Evolutionary conservation across 352 stramenopile species (phyloP), one percentile per base, ranked within the genome.

Genomic region (Phytopythium helicoides): DNA sequence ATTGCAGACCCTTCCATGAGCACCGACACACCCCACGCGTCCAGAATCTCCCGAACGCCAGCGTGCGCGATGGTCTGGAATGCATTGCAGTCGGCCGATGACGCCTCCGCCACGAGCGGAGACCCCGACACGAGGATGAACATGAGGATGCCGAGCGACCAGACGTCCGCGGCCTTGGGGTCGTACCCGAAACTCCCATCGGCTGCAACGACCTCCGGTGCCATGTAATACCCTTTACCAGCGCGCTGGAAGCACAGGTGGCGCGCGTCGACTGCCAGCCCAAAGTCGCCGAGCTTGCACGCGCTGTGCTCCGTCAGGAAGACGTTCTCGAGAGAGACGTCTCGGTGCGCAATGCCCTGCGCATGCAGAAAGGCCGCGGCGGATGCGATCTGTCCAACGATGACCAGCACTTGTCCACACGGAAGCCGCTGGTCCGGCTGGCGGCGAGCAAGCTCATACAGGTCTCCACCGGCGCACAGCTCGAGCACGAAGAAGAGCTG

Each of bases 321-420:
- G 22, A 86, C 57, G 57, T 83, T 83, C 34, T 83, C 73, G 9
- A 84, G 57, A 21, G 70, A 81, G 9, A 84, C n/a, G 48, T 84
- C 73, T 3, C 67, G 66, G 47, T 84, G 73, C 23, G 73, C 72
- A 33, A 73, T 48, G 9, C 39, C 52, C 35, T 59, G 44, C 6
- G 36, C 47, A 37, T 73, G 64, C 33, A 73, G 19, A 39, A 64
- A 73, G 21, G 46, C 40, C 18, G 71, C n/a, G 3, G 52, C 65
- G 2, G 39, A 48, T 1, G 45, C 49, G 15, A 68, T 48, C 18
- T 73, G 65, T 23, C 31, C 42, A 16, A 73, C 35, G n/a, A 79
- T 54, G 16, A 51, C 52, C 40, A 72, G 54, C 4, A 60, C 52
- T 22, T 72, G 45, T 22, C 46, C 34, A 0, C 39, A 56, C 1